Base-by-base conservation (phyloP, 2,329 filamentous ascomycete species). In the Botrytis fabae region DNA sequence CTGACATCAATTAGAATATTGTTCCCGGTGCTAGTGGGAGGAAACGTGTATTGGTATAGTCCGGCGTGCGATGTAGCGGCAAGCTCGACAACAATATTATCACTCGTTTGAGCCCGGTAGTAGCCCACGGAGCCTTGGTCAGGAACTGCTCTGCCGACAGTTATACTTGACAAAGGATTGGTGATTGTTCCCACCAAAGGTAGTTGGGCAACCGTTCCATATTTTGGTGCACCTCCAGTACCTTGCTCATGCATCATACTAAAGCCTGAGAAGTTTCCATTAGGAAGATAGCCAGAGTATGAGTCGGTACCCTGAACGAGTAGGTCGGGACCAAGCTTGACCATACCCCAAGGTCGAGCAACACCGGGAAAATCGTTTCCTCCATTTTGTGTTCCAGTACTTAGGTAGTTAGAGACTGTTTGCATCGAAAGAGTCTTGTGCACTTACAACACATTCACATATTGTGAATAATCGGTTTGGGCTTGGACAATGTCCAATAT, bases 201-300 rank as follows among this genome's bases (percentile, higher is more conserved):
- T 80, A 90, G 84, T 80, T 90, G 89, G 1, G 87, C 83, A 46
- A 90, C 86, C 2, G 91, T 88, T 7, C 91, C 91, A 74, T 92
- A 93, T 79, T 92, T 92, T 1, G 91, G 89, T 1, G 89, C 89
- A 1, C 91, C 91, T 12, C 91, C 91, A 0, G 90, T 93, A 4
- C 90, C 90, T 74, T 86, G 88, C 78, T 91, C 89, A 76, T 91
- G 90, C 77, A 91, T 87, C 85, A 91, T 84, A 73, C 86, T 88
- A 80, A 90, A 90, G 28, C 87, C 89, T 2, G 85, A 87, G 75
- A 90, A 86, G 46, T 85, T 84, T 4, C 88, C 88, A 42, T 80
- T 80, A 0, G 83, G 78, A 64, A 84, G 82, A 74, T 87, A 89
- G 25, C 87, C 87, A 3, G 86, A 88, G 76, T 88, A 88, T 35